Percentiles rank a stretch among this genome's conserved stretches.
Evolutionary conservation across 495 filamentous ascomycete species (phyloP).

Genomic region (Bacidia gigantensis): DNA sequence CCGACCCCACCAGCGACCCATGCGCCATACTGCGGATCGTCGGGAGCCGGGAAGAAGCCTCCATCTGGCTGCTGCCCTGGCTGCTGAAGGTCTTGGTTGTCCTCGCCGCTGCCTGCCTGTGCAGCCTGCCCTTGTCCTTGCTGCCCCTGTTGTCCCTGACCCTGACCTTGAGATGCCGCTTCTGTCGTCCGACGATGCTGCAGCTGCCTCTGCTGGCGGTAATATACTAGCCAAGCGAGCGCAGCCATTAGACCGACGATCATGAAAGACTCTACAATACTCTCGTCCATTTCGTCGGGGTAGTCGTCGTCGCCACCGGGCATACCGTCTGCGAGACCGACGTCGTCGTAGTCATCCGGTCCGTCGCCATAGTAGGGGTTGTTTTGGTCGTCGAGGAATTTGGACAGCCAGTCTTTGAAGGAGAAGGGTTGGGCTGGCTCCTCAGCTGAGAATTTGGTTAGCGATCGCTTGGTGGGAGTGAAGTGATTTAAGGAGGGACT

Average conservation of each 20-base stretch:
- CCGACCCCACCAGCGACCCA: conserved; percentile 70
- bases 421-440: conserved; percentile 58
- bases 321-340: conserved; percentile 33
- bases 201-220: conserved; percentile 64
- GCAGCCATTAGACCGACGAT: conserved; percentile 66
- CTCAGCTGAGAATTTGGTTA: conserved; percentile 18
- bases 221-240: conserved; percentile 66
- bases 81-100: conserved; percentile 12
- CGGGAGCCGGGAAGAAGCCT: conserved; percentile 58
- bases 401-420: conserved; percentile 66
- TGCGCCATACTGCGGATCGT: conserved; percentile 54
- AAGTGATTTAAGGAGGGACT: conserved; percentile 15
- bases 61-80: conserved; percentile 36
- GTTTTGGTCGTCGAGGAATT: conserved; percentile 46
- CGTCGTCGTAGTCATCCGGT: conserved; percentile 39
- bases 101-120: conserved; percentile 13
- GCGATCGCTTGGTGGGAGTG: conserved; percentile 1
- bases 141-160: conserved; percentile 24
- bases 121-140: conserved; percentile 15
- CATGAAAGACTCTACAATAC: conserved; percentile 67
- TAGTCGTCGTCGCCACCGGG: conserved; percentile 46
- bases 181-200: conserved; percentile 30
- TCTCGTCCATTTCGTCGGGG: conserved; percentile 60
- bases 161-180: conserved; percentile 16
- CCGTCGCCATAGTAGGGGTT: conserved; percentile 42